Conservation (phyloP, 805 yeast species). For the Saccharomycopsis amapae region DNA sequence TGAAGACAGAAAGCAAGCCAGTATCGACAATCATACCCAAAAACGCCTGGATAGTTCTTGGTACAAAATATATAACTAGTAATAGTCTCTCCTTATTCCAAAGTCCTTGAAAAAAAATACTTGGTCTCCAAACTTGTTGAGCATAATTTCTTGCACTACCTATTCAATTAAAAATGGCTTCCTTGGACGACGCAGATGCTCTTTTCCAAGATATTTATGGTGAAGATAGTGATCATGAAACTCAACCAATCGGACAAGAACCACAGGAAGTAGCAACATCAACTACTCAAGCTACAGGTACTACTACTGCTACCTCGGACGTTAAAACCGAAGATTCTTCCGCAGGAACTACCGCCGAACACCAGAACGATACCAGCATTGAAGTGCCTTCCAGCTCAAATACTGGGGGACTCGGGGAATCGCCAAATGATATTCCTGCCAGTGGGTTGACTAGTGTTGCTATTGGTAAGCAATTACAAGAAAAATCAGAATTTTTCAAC, state of each 20-base stretch:
- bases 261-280: constrained; percentile 16
- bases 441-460: constrained; percentile 17
- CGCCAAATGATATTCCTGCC: constrained; percentile 7
- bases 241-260: constrained; percentile 22
- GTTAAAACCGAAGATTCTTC: background rate
- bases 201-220: constrained; percentile 86
- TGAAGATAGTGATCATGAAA: constrained; percentile 28
- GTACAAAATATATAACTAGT: no score
- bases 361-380: constrained; percentile 26
- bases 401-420: no score
- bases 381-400: no score
- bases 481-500: constrained; percentile 27
- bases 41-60: no score
- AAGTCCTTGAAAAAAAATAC: no score
- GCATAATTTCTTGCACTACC: no score
- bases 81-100: no score
- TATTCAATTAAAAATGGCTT: no score
- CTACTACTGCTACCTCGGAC: constrained; percentile 21
- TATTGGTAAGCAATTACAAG: constrained; percentile 18
- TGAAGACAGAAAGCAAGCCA: no score
- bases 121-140: no score
- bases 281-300: constrained; percentile 23
- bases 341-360: background rate
- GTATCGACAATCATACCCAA: no score
- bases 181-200: constrained; percentile 87